These are phyloP conservation scores for Setaria italica DNA, from an alignment of 202 grass and related monocot genomes.

Conservation along the genomic window DNA sequence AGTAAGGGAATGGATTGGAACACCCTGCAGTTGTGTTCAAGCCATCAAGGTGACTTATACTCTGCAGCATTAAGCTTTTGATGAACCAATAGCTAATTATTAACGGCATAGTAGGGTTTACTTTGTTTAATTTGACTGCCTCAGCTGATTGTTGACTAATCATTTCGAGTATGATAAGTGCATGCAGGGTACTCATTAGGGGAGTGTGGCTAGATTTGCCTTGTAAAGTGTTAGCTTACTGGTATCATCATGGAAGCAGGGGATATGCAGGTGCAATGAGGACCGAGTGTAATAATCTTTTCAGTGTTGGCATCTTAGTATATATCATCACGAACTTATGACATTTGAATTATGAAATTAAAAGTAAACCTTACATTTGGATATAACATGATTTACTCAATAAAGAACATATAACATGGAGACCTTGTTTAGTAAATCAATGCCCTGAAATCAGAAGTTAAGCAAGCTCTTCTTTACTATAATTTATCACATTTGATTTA, in stretches of 20 bases:
- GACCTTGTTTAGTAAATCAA: not conserved
- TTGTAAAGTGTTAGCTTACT: conserved; percentile 15
- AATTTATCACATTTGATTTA: not conserved
- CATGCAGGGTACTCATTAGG: conserved; percentile 28
- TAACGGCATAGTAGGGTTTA: not conserved
- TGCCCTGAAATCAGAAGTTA: conserved; percentile 13
- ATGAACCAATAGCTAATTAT: conserved; percentile 12
- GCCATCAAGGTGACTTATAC: conserved; percentile 28
- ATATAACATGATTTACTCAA: not conserved
- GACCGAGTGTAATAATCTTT: conserved; percentile 13
- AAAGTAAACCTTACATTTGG: conserved; percentile 4
- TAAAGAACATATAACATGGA: not conserved
- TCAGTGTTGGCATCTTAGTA: not conserved
- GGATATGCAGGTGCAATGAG: conserved; percentile 11
- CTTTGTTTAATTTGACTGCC: conserved; percentile 9
- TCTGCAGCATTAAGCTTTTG: conserved; percentile 1
- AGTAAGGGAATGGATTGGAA: not conserved
- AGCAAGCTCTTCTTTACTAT: not conserved
- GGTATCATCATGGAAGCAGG: not conserved
- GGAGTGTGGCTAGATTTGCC: not conserved
- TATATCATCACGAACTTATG: not conserved
- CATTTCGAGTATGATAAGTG: conserved; percentile 39
- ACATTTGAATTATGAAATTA: not conserved
- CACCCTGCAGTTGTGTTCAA: conserved; percentile 11
- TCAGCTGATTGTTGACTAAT: conserved; percentile 24